Evolutionary conservation across 2,329 filamentous ascomycete genomes (phyloP).

Genomic region (Penicillium glabrum): DNA sequence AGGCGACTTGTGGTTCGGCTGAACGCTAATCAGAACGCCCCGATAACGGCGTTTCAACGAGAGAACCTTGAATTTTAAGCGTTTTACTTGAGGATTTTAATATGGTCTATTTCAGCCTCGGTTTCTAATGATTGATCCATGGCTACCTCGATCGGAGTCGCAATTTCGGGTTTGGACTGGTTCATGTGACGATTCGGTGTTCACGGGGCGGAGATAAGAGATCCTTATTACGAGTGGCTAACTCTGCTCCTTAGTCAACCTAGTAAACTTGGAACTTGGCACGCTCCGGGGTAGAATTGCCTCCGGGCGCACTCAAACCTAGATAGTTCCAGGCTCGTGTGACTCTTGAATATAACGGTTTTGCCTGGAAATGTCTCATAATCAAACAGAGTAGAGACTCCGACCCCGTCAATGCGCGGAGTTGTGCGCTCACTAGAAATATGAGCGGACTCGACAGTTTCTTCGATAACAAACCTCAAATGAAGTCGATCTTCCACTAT

Average conservation of each 20-base stretch:
- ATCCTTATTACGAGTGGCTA: background rate
- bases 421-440: no score
- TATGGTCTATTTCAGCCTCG: background rate
- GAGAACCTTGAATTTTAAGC: background rate
- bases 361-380: background rate
- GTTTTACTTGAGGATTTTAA: background rate
- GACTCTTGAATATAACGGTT: no score
- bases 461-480: background rate
- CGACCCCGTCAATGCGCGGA: background rate
- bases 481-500: background rate
- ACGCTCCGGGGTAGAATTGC: background rate
- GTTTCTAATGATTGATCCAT: background rate
- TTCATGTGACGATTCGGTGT: background rate
- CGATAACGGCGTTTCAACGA: slow-evolving; percentile 1
- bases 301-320: background rate
- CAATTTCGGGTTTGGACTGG: background rate
- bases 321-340: no score
- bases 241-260: background rate
- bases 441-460: no score
- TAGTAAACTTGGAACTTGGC: background rate
- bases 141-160: background rate
- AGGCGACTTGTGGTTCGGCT: background rate
- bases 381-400: background rate
- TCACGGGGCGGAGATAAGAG: background rate
- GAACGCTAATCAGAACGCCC: slow-evolving; percentile 4